A percentile compares a stretch with the other conserved stretches of the same genome.
These are phyloP conservation scores for Suillus cothurnatus DNA, from an alignment of 768 basidiomycete species.

Conservation along the genomic window DNA sequence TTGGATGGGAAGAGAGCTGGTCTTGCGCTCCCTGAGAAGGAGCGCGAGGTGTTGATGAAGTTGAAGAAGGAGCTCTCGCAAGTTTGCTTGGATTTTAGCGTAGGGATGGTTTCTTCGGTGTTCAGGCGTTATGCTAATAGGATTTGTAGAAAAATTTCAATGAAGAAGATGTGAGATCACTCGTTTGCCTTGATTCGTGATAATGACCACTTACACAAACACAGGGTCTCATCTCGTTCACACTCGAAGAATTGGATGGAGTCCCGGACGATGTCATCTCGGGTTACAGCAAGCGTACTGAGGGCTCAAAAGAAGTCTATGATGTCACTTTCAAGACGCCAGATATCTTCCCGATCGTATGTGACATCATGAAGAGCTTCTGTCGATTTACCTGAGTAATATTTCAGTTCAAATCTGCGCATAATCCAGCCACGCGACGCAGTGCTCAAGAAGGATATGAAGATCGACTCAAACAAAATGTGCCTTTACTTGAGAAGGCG, in stretches of 20 bases:
- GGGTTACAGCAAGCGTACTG: conserved; percentile 70
- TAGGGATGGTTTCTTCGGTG: conserved; percentile 36
- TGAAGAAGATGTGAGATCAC: conserved; percentile 68
- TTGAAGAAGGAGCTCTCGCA: conserved; percentile 80
- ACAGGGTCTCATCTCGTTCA: conserved; percentile 66
- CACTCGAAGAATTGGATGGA: conserved; percentile 73
- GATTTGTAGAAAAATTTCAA: conserved; percentile 77
- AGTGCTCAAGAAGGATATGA: conserved; percentile 70
- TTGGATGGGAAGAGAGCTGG: conserved; percentile 82
- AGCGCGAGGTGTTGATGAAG: conserved; percentile 55
- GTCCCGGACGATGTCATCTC: conserved; percentile 79
- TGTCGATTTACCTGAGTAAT: background rate
- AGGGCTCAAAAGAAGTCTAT: conserved; percentile 59
- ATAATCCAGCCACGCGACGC: conserved; percentile 67
- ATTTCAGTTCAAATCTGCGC: conserved; percentile 78
- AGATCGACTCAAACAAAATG: conserved; percentile 66
- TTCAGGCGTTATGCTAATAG: background rate
- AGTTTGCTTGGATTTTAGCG: conserved; percentile 74
- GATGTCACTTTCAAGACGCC: conserved; percentile 83
- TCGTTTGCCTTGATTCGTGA: background rate
- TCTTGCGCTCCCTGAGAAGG: conserved; percentile 67
- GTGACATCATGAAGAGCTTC: conserved; percentile 22
- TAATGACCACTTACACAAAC: background rate
- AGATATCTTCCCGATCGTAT: conserved; percentile 76
- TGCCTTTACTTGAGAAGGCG: conserved; percentile 66